Conservation (phyloP, 23 red algal species). For the Agarophyton chilense region DNA sequence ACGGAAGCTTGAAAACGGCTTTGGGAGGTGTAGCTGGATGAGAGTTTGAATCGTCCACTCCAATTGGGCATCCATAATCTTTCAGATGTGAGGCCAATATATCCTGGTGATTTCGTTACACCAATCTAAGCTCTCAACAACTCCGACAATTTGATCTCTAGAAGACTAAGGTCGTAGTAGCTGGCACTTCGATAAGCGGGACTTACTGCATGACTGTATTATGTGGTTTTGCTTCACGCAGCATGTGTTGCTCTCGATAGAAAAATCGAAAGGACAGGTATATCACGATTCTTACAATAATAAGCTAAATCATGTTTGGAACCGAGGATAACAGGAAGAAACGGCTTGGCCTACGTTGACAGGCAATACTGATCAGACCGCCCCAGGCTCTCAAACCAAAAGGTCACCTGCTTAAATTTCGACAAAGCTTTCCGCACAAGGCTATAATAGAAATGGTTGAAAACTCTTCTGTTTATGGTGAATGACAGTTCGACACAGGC, state of each 20-base stretch:
- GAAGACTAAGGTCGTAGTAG: constrained; percentile 44
- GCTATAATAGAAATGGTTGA: too few species aligned
- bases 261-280: constrained; percentile 44
- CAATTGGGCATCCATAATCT: constrained; percentile 57
- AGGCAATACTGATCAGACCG: too few species aligned
- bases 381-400: too few species aligned
- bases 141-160: constrained; percentile 45
- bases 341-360: constrained; percentile 4
- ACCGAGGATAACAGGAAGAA: neutral
- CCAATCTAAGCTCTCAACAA: constrained; percentile 64
- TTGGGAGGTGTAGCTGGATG: constrained; percentile 51
- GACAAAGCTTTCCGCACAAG: too few species aligned
- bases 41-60: constrained; percentile 57
- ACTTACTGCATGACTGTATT: neutral
- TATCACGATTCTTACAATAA: constrained; percentile 2
- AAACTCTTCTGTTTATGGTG: too few species aligned
- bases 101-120: constrained; percentile 70
- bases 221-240: neutral
- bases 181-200: constrained; percentile 19
- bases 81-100: constrained; percentile 66
- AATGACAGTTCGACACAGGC: too few species aligned
- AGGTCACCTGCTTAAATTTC: too few species aligned
- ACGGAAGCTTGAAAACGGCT: constrained; percentile 63
- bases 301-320: constrained; percentile 48
- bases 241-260: neutral